Conservation (phyloP, 345 rosid genomes). For the Citropsis articulata region DNA sequence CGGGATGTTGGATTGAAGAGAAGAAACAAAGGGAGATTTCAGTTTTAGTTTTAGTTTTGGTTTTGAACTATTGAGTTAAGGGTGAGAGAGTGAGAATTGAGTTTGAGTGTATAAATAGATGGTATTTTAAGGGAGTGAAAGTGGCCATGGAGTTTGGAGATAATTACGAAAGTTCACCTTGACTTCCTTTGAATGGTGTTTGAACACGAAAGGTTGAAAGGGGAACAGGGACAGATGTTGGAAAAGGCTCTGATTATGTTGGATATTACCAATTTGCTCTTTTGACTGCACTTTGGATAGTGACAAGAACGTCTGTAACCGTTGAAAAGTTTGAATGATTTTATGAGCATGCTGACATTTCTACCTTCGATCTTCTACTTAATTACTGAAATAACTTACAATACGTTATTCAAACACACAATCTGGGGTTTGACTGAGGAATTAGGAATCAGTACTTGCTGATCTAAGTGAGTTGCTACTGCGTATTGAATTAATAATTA, state of each 20-base stretch:
- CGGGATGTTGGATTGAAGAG: conserved; percentile 18
- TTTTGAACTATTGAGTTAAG: conserved; percentile 8
- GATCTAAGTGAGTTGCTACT: too few relatives aligned
- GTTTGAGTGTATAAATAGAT: conserved; percentile 51
- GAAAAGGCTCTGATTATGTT: conserved; percentile 53
- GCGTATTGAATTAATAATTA: too few relatives aligned
- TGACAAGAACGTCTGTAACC: conserved; percentile 33
- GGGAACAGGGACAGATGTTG: conserved; percentile 43
- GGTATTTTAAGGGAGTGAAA: conserved; percentile 7
- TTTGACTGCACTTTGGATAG: conserved; percentile 43
- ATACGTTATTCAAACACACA: neutral
- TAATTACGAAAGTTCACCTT: conserved; percentile 52
- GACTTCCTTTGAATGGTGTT: conserved; percentile 30
- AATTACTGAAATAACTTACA: neutral
- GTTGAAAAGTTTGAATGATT: conserved; percentile 38
- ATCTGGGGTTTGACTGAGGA: too few relatives aligned
- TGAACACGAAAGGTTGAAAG: conserved; percentile 39
- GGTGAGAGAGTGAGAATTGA: conserved; percentile 25
- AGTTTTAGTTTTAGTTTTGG: conserved; percentile 1
- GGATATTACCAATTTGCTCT: conserved; percentile 41
- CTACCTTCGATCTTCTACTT: conserved; percentile 2
- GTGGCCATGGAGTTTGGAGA: conserved; percentile 21
- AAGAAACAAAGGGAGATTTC: conserved; percentile 9
- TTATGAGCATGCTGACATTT: neutral
- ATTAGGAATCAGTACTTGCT: too few relatives aligned